Evolutionary conservation across 805 yeast genomes (phyloP).

Genomic region (Starmera dryadoides): DNA sequence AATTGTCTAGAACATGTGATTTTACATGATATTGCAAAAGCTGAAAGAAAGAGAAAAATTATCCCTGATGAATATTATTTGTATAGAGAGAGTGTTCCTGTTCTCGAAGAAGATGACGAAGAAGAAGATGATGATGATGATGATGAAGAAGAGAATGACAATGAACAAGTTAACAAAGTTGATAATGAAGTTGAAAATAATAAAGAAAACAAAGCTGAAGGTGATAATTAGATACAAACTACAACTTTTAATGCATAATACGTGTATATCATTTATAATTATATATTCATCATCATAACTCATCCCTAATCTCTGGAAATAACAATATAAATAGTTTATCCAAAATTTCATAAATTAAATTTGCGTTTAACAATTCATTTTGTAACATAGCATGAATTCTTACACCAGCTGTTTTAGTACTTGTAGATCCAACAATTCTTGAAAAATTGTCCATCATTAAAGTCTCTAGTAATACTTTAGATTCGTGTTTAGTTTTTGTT

Average conservation of each 20-base stretch:
- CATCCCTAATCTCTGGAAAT: constrained; percentile 13
- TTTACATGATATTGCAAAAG: background rate
- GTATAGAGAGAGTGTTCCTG: background rate
- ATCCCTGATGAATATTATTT: background rate
- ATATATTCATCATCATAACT: background rate
- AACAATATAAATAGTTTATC: constrained; percentile 47
- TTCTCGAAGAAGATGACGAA: background rate
- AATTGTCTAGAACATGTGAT: too few species aligned
- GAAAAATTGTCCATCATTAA: constrained; percentile 61
- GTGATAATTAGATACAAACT: too few species aligned
- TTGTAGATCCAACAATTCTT: constrained; percentile 63
- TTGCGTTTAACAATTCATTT: constrained; percentile 62
- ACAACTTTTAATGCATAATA: too few species aligned
- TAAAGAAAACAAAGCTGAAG: too few species aligned
- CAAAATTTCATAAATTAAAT: constrained; percentile 48
- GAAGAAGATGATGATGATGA: background rate
- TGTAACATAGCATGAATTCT: constrained; percentile 63
- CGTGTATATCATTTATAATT: too few species aligned
- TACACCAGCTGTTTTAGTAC: constrained; percentile 55
- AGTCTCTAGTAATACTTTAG: constrained; percentile 45
- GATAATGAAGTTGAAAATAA: too few species aligned
- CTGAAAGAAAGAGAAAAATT: background rate
- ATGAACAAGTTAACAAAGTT: background rate
- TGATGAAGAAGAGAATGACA: too few species aligned
- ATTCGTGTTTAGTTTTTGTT: constrained; percentile 46